These are phyloP conservation scores for Rasamsonia emersonii DNA, from an alignment of 2,329 filamentous ascomycete species.

Conservation along the genomic window DNA sequence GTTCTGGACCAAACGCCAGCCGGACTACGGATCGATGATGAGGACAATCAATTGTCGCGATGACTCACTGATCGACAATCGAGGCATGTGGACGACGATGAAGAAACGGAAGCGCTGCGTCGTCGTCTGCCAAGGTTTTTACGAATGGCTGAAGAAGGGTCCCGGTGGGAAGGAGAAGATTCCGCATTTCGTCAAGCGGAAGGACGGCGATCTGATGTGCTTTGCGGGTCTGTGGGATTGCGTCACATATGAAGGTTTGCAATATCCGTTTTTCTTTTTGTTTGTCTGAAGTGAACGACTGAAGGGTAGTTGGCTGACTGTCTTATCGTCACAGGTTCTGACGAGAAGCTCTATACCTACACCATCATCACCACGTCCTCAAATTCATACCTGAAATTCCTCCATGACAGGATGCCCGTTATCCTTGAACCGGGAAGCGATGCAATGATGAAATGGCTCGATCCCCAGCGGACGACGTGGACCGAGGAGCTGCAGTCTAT, in stretches of 20 bases:
- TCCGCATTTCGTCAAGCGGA: conserved; percentile 74
- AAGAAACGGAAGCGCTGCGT: conserved; percentile 83
- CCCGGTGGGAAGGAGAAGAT: conserved; percentile 64
- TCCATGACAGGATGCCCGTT: conserved; percentile 95
- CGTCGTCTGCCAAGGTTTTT: conserved; percentile 85
- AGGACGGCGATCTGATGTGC: conserved; percentile 75
- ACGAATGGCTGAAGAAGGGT: conserved; percentile 84
- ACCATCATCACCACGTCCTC: conserved; percentile 88
- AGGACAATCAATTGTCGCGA: conserved; percentile 93
- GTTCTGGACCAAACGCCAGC: conserved; percentile 82
- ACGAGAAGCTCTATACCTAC: conserved; percentile 74
- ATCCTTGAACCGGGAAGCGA: conserved; percentile 71
- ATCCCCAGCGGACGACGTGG: conserved; percentile 66
- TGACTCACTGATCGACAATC: conserved; percentile 66
- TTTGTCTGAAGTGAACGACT: too few relatives aligned
- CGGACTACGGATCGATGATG: conserved; percentile 67
- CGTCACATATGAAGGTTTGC: conserved; percentile 64
- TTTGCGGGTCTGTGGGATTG: conserved; percentile 91
- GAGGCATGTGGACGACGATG: conserved; percentile 88
- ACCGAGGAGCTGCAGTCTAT: conserved; percentile 66
- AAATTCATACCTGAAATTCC: conserved; percentile 71
- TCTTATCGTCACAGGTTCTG: conserved; percentile 38
- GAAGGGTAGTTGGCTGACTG: conserved; percentile 3
- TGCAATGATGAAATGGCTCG: conserved; percentile 65
- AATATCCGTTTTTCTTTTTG: conserved; percentile 7